Conservation (phyloP, 306 rosid genomes). For the Lablab purpureus region DNA sequence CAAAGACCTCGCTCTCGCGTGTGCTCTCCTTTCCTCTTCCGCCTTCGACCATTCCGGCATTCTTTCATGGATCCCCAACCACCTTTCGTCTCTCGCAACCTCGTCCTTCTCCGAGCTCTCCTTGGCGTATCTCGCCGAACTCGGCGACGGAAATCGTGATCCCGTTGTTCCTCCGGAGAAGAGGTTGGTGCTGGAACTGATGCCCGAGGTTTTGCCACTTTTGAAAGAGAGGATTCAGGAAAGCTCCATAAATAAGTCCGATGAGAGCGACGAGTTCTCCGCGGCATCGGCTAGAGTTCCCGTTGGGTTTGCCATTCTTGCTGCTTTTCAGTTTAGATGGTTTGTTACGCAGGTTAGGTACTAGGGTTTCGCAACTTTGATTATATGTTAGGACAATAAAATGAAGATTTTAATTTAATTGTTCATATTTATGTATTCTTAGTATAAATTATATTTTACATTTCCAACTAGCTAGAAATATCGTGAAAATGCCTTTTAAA, state of each 20-base stretch:
- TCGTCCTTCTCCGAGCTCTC: conserved; percentile 63
- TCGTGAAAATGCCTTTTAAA: background rate
- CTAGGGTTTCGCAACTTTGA: background rate
- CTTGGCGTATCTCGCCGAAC: conserved; percentile 46
- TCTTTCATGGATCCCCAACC: conserved; percentile 75
- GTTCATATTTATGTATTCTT: background rate
- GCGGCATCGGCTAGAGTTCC: conserved; percentile 87
- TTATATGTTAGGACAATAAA: background rate
- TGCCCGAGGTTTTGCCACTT: conserved; percentile 67
- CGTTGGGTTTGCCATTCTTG: conserved; percentile 73
- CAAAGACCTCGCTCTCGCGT: conserved; percentile 72
- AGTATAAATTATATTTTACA: background rate
- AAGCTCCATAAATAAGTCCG: conserved; percentile 75
- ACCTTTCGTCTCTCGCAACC: conserved; percentile 59
- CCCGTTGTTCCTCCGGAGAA: conserved; percentile 50
- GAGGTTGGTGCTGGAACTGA: conserved; percentile 69
- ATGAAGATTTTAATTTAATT: background rate
- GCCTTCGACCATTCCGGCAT: conserved; percentile 52
- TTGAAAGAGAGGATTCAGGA: conserved; percentile 75
- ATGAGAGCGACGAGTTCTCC: conserved; percentile 68
- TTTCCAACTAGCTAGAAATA: background rate
- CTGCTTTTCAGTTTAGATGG: conserved; percentile 92
- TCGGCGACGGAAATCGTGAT: background rate
- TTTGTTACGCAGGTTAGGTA: conserved; percentile 76
- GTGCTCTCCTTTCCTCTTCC: conserved; percentile 74